Conservation (phyloP, 257 asterid species). For the Salvia rosmarinus region DNA sequence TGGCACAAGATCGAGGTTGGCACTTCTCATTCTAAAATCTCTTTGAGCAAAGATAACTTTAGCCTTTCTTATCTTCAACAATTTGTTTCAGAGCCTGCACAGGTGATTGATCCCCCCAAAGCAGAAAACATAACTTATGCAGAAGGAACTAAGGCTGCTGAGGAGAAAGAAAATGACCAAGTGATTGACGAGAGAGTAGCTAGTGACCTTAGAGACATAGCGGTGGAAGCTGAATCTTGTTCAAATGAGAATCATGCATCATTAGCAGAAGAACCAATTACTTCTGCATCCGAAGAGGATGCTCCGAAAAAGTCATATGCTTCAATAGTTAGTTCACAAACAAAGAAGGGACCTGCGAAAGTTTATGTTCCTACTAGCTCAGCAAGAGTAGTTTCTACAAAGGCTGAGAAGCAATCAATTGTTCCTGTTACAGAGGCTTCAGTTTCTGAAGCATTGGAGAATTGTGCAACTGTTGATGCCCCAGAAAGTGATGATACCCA, state of each 20-base stretch:
- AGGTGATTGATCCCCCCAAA: constrained; percentile 51
- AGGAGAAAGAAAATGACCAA: constrained; percentile 45
- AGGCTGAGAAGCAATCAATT: constrained; percentile 50
- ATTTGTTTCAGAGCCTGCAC: constrained; percentile 63
- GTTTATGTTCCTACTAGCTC: constrained; percentile 58
- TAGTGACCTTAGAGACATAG: constrained; percentile 50
- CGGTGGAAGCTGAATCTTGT: constrained; percentile 50
- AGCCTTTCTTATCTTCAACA: constrained; percentile 30
- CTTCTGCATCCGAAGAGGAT: constrained; percentile 58
- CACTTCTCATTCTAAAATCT: constrained; percentile 18
- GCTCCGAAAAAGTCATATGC: constrained; percentile 89
- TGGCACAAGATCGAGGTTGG: constrained; percentile 64
- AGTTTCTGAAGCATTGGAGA: constrained; percentile 41
- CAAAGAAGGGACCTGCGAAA: constrained; percentile 59
- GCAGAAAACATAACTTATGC: constrained; percentile 40
- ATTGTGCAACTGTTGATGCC: constrained; percentile 32
- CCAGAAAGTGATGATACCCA: constrained; percentile 50
- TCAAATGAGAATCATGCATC: constrained; percentile 47
- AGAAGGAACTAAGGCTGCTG: constrained; percentile 48
- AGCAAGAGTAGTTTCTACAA: constrained; percentile 38
- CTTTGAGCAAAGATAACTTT: not conserved
- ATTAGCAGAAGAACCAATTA: constrained; percentile 41
- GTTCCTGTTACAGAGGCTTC: constrained; percentile 43
- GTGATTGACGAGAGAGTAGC: constrained; percentile 50
- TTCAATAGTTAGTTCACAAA: constrained; percentile 71